Base-by-base conservation (phyloP, 306 rosid species). In the Inga oerstediana region DNA sequence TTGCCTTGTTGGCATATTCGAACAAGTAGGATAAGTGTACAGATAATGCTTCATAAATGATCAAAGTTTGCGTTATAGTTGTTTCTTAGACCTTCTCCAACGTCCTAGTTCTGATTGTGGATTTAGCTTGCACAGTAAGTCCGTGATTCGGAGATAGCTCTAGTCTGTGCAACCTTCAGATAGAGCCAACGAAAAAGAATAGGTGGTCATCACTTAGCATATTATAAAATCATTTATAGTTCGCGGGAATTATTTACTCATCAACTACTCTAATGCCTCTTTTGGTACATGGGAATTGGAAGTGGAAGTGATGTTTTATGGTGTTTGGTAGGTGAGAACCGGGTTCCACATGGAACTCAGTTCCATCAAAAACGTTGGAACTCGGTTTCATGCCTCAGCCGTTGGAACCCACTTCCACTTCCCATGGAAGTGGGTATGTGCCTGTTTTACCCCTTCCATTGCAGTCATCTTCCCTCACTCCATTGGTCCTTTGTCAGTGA, bases 1-100 rank as follows among this genome's bases (percentile, higher is more conserved):
- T 67, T 87, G 72, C 64, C 75, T 80, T 4, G 83, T 66, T 83
- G 66, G 72, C 49, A 46, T 78, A 14, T 81, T 81, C 22, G 49
- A 84, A 37, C 67, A 77, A 56, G 80, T 81, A 54, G 58, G 15
- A 13, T 12, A 13, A 24, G 41, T 88, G 85, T 68, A 87, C 71
- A 81, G 75, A 39, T 7, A 72, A 67, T 84, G 27, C 59, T 87
- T 73, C 56, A 62, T 22, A 66, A 46, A 69, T 79, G 74, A 34
- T 71, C 72, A 72, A 52, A 46, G 79, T 19, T 61, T 24, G 76
- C 61, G 79, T 76, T 83, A 8, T 20, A 56, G 27, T 54, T 54
- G 24, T 54, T 54, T 54, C 24, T 54, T 19, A 54, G 61, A 6
- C 22, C 24, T 54, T 17, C 61, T 54, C 24, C 22, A 54, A 17